Base-by-base conservation (phyloP, 2,329 filamentous ascomycete genomes). In the Leptographium radiaticola region DNA sequence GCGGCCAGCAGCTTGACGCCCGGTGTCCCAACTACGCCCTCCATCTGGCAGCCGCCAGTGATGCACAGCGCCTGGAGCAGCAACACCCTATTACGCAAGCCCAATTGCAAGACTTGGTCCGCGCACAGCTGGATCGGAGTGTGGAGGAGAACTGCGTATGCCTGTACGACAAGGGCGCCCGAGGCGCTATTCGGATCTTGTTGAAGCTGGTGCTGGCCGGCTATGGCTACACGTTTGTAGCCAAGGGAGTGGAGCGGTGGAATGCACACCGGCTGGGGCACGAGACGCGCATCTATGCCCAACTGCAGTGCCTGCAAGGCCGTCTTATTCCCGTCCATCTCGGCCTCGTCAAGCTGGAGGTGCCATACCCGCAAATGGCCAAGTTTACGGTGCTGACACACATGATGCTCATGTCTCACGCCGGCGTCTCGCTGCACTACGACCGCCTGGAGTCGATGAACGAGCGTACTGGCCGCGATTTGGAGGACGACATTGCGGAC, bases 201-300 rank as follows among this genome's bases (percentile, higher is more conserved):
- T 58, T 56, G 49, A 56, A 56, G 52, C 15, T 58, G 15, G 52
- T 52, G 36, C 31, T 56, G 11, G 38, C 49, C 11, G 52, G 45
- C 8, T 58, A 54, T 46, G 54, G 56, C 16, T 58, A 58, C 43
- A 58, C 56, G 30, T 53, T 58, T 58, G 56, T 58, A 2, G 54
- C 36, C 48, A 56, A 56, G 50, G 56, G 50, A 8, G 51, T 51
- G 3, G 30, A 53, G 42, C 5, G n/a, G 43, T 11, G 7, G 16
- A 30, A 51, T 39, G 25, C 15, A 16, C 36, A 34, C n/a, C 30
- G 43, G 18, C 49, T 58, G 18, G 9, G 12, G 16, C 53, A 30
- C n/a, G 55, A 58, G 43, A 12, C 40, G 8, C 4, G 5, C 3
- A 39, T 56, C 16, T 58, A 58, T 36, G 31, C 25, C 20, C 34